Base-by-base conservation (phyloP, 169 alveolate genomes). In the Babesia bigemina region DNA sequence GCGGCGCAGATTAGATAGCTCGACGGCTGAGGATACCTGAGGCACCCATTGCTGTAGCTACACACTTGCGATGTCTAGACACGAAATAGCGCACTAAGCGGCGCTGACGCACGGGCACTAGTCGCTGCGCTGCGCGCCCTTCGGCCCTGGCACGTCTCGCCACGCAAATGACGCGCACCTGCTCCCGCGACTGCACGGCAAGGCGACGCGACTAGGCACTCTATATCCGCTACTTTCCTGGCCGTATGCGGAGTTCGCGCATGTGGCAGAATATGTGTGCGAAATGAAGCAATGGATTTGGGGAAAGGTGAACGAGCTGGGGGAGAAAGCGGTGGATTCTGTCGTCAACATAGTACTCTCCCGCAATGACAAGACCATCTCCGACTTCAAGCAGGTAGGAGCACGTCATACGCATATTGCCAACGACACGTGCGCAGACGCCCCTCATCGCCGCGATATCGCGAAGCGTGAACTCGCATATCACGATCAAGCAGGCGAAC, bases 281-380 rank as follows among this genome's bases (percentile, higher is more conserved):
- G 49, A 75, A 24, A 79, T 81, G 88, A 81, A 81, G 78, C 49
- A 70, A 44, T 81, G 88, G 88, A 50, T 81, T 49, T 33, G 57
- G 62, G 63, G 79, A 19, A 81, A 81, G 55, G 81, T 81, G 26
- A 81, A 52, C 58, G 88, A 81, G 47, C 58, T 81, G 67, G 88
- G 88, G 66, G 88, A 81, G 70, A 81, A 81, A 47, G 88, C 88
- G 70, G 88, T 81, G 69, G 88, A 81, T 81, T 81, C 88, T 49
- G 75, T 81, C 52, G 85, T 81, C 49, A 81, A 81, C 67, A 59
- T 81, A 50, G 76, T 81, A 13, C 73, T 81, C 29, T 81, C 88
- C 36, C 75, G 69, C 55, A 81, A 81, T 70, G 86, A 73, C 26
- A 71, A 59, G 63, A 36, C 76, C 16, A 81, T 81, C 2, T 33